Conservation (phyloP, 1,139 yeast genomes). For the Hansenula anomala region DNA sequence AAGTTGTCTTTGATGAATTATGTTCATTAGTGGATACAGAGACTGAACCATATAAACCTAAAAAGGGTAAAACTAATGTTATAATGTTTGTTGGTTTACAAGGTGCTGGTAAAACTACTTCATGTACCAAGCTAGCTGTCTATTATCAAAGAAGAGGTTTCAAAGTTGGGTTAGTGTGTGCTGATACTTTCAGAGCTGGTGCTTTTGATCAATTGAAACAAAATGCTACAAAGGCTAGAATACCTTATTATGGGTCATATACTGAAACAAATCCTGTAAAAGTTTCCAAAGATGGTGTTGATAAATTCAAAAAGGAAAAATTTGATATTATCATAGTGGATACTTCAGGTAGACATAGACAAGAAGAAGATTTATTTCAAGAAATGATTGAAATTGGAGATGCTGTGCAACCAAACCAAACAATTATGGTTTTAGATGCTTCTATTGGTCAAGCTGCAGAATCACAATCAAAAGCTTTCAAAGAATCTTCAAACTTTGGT, state of each 20-base stretch:
- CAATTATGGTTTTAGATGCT: slow-evolving; percentile 97
- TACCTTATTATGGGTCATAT: slow-evolving; percentile 93
- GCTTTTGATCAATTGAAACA: slow-evolving; percentile 98
- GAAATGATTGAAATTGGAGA: slow-evolving; percentile 94
- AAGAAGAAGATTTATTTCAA: slow-evolving; percentile 83
- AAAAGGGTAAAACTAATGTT: slow-evolving; percentile 66
- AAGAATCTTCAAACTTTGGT: slow-evolving; percentile 89
- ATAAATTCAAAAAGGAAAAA: slow-evolving; percentile 82
- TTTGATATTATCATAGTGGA: slow-evolving; percentile 94
- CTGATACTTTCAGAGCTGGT: slow-evolving; percentile 99
- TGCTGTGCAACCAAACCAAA: slow-evolving; percentile 85
- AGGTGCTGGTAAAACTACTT: slow-evolving; percentile 98
- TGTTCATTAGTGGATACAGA: slow-evolving; percentile 75
- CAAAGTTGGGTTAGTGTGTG: slow-evolving; percentile 95
- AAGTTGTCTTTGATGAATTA: slow-evolving; percentile 89
- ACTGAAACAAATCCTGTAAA: slow-evolving; percentile 94
- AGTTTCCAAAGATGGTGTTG: slow-evolving; percentile 89
- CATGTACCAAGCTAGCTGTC: slow-evolving; percentile 94
- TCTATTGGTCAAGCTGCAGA: slow-evolving; percentile 99
- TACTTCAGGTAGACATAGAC: slow-evolving; percentile 97
- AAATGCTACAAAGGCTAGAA: slow-evolving; percentile 91
- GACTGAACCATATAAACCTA: slow-evolving; percentile 73
- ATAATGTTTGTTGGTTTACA: slow-evolving; percentile 98
- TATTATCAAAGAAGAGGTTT: slow-evolving; percentile 91
- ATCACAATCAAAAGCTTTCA: slow-evolving; percentile 89